Evolutionary conservation across 495 filamentous ascomycete genomes (phyloP).

Genomic region (Penicillium bialowiezense): DNA sequence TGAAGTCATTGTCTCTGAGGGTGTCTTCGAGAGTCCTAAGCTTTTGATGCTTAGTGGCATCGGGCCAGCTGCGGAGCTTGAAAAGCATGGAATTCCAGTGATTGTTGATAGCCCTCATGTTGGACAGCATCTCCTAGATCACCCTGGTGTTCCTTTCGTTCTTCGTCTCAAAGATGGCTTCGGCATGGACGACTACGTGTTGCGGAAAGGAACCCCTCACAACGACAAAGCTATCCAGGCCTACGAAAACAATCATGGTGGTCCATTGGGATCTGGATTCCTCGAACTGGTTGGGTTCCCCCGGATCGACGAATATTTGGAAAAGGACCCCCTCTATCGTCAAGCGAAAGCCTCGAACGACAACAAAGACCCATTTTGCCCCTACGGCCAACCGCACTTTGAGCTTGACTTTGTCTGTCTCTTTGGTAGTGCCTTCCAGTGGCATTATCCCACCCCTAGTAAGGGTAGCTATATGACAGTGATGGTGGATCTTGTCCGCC

Average conservation of each 20-base stretch:
- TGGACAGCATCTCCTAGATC: constrained; percentile 59
- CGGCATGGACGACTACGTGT: constrained; percentile 51
- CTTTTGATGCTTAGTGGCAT: constrained; percentile 51
- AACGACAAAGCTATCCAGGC: constrained; percentile 42
- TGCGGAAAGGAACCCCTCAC: constrained; percentile 45
- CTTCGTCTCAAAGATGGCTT: constrained; percentile 54
- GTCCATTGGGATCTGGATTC: constrained; percentile 49
- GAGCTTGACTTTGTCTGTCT: constrained; percentile 63
- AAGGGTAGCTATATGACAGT: constrained; percentile 52
- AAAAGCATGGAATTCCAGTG: constrained; percentile 44
- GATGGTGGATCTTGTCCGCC: constrained; percentile 59
- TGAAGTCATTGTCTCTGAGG: constrained; percentile 46
- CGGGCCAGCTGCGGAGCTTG: constrained; percentile 42
- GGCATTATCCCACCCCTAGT: constrained; percentile 54
- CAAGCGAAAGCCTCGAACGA: constrained; percentile 50
- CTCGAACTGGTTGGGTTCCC: constrained; percentile 57
- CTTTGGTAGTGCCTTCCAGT: constrained; percentile 62
- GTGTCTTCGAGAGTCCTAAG: constrained; percentile 45
- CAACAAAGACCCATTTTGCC: constrained; percentile 56
- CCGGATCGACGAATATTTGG: constrained; percentile 52
- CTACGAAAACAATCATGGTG: constrained; percentile 47
- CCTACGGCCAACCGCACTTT: constrained; percentile 60
- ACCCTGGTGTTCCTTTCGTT: constrained; percentile 53
- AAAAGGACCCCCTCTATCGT: constrained; percentile 46
- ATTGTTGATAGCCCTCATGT: constrained; percentile 47